These are phyloP conservation scores for Malus hybrid DNA, from an alignment of 331 rosid genomes.

Conservation along the genomic window DNA sequence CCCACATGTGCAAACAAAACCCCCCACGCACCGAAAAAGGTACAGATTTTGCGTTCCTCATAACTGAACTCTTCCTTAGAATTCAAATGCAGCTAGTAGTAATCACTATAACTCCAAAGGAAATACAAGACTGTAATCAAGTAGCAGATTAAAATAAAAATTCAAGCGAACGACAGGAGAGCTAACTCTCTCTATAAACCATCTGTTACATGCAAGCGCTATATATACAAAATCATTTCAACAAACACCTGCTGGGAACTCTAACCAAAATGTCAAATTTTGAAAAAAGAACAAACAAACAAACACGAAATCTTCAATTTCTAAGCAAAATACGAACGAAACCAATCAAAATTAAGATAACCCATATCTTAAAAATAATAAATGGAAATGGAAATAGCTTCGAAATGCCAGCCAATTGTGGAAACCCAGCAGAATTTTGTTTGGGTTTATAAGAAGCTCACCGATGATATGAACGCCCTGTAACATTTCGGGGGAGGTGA, in stretches of 20 bases:
- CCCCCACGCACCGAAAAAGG: neutral
- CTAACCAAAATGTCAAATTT: neutral
- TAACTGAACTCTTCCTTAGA: neutral
- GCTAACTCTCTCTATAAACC: neutral
- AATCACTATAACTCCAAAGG: too few relatives aligned
- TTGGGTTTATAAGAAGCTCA: neutral
- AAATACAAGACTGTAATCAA: neutral
- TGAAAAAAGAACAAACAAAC: neutral
- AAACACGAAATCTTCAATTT: neutral
- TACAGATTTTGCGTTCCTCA: neutral
- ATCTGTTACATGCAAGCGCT: neutral
- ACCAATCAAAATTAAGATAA: neutral
- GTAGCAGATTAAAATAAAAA: too few relatives aligned
- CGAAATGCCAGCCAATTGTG: neutral
- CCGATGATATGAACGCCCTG: conserved; percentile 20
- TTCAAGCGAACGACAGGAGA: neutral
- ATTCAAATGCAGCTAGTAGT: neutral
- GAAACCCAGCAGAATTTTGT: neutral
- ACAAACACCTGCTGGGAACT: conserved; percentile 1
- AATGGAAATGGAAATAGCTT: neutral
- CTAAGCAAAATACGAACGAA: neutral
- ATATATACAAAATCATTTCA: neutral
- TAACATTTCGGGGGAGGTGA: conserved; percentile 4
- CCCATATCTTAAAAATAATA: neutral
- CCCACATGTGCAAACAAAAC: neutral